Conservation (phyloP, 306 rosid species). For the Aeschynomene evenia region DNA sequence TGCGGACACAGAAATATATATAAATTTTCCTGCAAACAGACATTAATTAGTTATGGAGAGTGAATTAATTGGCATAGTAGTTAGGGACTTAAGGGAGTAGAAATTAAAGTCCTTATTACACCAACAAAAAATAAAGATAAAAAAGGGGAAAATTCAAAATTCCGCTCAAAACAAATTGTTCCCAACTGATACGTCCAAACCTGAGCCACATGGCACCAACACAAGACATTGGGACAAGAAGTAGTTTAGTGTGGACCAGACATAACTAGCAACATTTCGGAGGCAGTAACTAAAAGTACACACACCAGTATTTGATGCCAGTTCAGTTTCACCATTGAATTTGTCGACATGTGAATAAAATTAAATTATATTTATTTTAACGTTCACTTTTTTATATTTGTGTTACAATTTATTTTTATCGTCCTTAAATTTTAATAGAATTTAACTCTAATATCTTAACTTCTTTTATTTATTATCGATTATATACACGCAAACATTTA, state of each 20-base stretch:
- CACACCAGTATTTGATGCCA: neutral
- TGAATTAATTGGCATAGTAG: slow-evolving; percentile 35
- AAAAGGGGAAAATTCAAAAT: too few relatives aligned
- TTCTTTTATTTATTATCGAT: too few relatives aligned
- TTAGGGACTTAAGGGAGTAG: slow-evolving; percentile 61
- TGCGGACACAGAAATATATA: neutral
- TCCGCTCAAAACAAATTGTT: slow-evolving; percentile 4
- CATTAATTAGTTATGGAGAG: neutral
- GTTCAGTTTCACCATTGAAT: neutral
- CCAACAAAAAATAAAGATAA: neutral
- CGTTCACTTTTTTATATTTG: too few relatives aligned
- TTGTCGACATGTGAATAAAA: too few relatives aligned
- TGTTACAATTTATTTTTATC: too few relatives aligned
- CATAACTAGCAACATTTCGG: neutral
- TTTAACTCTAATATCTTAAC: too few relatives aligned
- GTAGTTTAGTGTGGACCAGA: slow-evolving; percentile 35
- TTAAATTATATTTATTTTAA: too few relatives aligned
- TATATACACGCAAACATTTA: too few relatives aligned
- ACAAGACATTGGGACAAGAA: slow-evolving; percentile 2
- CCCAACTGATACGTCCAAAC: slow-evolving; percentile 27
- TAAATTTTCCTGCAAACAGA: neutral
- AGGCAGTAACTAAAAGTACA: neutral
- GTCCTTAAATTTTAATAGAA: too few relatives aligned
- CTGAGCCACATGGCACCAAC: slow-evolving; percentile 42
- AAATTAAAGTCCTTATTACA: slow-evolving; percentile 44